phyloP scores from a whole-genome alignment of 176 grass and related monocot species.

The Olyra latifolia region DNA sequence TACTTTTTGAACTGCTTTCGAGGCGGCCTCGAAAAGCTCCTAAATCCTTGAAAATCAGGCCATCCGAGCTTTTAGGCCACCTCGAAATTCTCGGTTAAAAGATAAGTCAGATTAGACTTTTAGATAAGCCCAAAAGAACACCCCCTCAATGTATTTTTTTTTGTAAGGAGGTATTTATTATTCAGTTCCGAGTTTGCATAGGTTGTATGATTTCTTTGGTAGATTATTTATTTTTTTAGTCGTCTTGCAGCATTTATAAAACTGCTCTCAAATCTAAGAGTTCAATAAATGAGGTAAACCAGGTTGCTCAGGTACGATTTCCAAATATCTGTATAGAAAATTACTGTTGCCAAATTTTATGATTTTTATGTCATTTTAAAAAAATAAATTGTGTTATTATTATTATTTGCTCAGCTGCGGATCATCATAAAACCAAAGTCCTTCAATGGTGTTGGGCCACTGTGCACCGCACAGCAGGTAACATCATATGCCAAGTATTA shows the following conservation, averaged over 20 bases:
- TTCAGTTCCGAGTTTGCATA: conserved; percentile 22
- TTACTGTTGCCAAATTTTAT: conserved; percentile 5
- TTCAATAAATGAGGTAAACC: conserved; percentile 80
- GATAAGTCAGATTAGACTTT: too few relatives aligned
- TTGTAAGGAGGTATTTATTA: background rate
- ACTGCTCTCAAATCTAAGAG: conserved; percentile 63
- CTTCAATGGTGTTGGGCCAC: conserved; percentile 79
- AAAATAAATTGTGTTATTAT: conserved; percentile 16
- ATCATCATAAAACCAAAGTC: conserved; percentile 93
- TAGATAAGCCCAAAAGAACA: too few relatives aligned
- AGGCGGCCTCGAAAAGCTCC: too few relatives aligned
- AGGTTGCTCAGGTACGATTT: conserved; percentile 85
- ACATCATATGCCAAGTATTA: conserved; percentile 21
- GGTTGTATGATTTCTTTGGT: conserved; percentile 2
- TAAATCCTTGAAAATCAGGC: too few relatives aligned
- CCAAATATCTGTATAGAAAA: conserved; percentile 17
- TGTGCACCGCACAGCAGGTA: conserved; percentile 92
- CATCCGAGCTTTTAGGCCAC: too few relatives aligned
- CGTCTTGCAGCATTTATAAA: conserved; percentile 80
- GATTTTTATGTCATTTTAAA: conserved; percentile 5
- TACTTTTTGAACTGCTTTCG: too few relatives aligned
- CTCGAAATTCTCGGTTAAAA: too few relatives aligned
- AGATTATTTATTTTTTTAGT: conserved; percentile 38
- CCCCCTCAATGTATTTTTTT: background rate
- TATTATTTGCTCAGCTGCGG: conserved; percentile 61